Conservation (phyloP, 2,329 filamentous ascomycete species). For the Blastomyces parvus region DNA sequence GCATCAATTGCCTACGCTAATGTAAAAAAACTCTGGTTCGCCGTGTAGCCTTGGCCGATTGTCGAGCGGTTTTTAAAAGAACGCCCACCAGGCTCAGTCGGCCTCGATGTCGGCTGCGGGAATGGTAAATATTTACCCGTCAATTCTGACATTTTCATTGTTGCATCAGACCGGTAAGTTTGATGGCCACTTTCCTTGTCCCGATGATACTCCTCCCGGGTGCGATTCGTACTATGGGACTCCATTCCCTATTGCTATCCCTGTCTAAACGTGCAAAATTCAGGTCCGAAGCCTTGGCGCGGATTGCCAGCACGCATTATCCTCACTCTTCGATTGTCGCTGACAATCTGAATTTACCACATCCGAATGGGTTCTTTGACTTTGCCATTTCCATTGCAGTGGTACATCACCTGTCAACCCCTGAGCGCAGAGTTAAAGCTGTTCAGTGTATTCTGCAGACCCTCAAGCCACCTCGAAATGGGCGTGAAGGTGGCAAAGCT, state of each 20-base stretch:
- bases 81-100: conserved; percentile 61
- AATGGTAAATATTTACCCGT: conserved; percentile 92
- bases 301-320: conserved; percentile 48
- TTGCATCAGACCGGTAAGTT: conserved; percentile 73
- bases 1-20: background rate
- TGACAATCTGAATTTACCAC: conserved; percentile 74
- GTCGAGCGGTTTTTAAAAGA: conserved; percentile 66
- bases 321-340: conserved; percentile 65
- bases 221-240: background rate
- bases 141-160: conserved; percentile 65
- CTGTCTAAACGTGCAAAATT: conserved; percentile 5
- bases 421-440: conserved; percentile 60
- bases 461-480: conserved; percentile 35
- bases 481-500: conserved; percentile 48
- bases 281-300: conserved; percentile 50
- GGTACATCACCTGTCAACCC: conserved; percentile 82
- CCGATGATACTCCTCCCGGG: background rate
- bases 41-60: conserved; percentile 71
- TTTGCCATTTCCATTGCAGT: conserved; percentile 94
- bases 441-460: conserved; percentile 61
- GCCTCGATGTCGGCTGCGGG: conserved; percentile 86
- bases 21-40: background rate
- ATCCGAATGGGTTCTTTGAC: conserved; percentile 57
- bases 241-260: background rate
- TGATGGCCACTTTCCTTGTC: background rate